Percentiles rank a stretch among this genome's conserved stretches.
phyloP scores from a whole-genome alignment of 495 filamentous ascomycete genomes.

The Cryomyces minteri region DNA sequence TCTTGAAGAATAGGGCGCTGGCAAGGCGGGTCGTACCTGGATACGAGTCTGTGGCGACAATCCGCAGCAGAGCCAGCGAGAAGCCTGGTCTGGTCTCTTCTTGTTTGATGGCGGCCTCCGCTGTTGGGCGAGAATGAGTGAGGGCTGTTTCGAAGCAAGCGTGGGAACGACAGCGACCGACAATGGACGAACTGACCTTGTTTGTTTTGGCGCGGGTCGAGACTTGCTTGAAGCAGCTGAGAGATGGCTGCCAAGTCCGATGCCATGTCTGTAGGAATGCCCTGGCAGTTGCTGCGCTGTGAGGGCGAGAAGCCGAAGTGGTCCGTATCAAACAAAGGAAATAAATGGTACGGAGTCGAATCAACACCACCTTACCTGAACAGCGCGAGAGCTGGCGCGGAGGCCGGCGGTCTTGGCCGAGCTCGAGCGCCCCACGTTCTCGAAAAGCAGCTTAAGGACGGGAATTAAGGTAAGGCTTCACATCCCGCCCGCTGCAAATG shows the following conservation, averaged over 20 bases:
- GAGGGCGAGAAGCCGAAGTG: too few species aligned
- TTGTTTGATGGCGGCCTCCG: slow-evolving; percentile 56
- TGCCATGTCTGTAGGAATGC: slow-evolving; percentile 35
- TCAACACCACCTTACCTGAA: too few species aligned
- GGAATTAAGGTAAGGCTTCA: too few species aligned
- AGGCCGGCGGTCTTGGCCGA: too few species aligned
- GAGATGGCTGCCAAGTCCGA: slow-evolving; percentile 52
- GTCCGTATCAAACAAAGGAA: too few species aligned
- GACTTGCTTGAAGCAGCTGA: slow-evolving; percentile 65
- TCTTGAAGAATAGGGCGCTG: slow-evolving; percentile 94
- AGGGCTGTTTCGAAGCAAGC: not conserved
- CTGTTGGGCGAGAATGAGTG: slow-evolving; percentile 25
- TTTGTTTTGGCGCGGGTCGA: slow-evolving; percentile 70
- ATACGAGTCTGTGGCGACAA: slow-evolving; percentile 54
- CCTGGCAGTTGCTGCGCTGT: too few species aligned
- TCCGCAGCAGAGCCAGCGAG: slow-evolving; percentile 71
- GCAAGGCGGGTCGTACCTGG: slow-evolving; percentile 64
- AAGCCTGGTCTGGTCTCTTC: slow-evolving; percentile 69
- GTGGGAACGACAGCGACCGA: not conserved
- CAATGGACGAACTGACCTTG: slow-evolving; percentile 41
- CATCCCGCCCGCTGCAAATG: too few species aligned
- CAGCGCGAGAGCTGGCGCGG: too few species aligned
- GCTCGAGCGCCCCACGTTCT: too few species aligned
- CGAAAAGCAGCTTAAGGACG: too few species aligned
- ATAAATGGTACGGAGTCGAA: too few species aligned